phyloP scores from a whole-genome alignment of 148 eudicot genomes.

The Rhododendron williamsianum region DNA sequence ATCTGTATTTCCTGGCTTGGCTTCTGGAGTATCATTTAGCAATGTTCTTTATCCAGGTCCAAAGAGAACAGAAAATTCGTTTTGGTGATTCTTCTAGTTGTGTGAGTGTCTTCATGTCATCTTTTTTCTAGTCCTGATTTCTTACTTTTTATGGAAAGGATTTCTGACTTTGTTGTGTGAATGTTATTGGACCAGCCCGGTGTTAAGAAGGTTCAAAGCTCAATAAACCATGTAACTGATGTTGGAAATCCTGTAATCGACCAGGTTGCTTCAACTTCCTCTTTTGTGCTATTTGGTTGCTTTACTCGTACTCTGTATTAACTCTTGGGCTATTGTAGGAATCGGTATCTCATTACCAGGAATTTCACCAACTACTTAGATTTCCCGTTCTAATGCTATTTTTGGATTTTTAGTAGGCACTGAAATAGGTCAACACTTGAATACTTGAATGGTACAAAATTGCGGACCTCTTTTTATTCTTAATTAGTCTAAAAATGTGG shows the following conservation, averaged over 20 bases:
- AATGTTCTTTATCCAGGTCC: constrained; percentile 9
- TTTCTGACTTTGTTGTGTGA: neutral
- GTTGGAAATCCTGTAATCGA: constrained; percentile 10
- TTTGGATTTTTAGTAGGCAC: neutral
- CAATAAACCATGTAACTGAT: neutral
- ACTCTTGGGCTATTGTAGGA: neutral
- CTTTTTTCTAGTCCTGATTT: neutral
- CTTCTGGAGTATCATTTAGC: neutral
- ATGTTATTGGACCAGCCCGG: constrained; percentile 10
- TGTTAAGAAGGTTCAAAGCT: neutral
- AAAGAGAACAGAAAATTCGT: neutral
- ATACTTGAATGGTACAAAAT: neutral
- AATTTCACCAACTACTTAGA: neutral
- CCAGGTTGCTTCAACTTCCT: constrained; percentile 16
- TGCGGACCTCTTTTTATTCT: neutral
- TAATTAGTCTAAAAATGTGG: neutral
- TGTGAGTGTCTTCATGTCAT: constrained; percentile 4
- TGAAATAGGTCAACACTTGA: neutral
- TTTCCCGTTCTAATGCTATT: neutral
- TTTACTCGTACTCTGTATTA: neutral
- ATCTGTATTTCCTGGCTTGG: neutral
- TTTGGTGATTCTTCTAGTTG: neutral
- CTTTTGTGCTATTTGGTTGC: neutral
- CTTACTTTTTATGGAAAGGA: neutral
- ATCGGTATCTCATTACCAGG: neutral